Evolutionary conservation across 495 filamentous ascomycete genomes (phyloP), one percentile per base, ranked within the genome.

Genomic region (Hypoxylon fuscum): DNA sequence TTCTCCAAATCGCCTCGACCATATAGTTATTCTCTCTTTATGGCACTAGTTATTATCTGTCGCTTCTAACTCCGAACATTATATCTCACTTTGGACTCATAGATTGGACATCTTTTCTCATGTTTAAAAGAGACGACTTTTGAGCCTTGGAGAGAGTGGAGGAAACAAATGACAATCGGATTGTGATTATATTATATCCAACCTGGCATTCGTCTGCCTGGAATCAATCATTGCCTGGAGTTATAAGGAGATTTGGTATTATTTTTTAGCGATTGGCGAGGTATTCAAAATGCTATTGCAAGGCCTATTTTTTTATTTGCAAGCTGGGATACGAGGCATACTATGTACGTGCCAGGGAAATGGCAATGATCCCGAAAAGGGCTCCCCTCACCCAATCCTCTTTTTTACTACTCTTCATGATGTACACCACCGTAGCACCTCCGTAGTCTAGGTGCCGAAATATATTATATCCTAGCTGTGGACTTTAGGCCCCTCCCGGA

Each of bases 211-310:
- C 29, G 53, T 56, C 41, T 57, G 51, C 32, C 14, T 18, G 50
- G 62, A 56, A 55, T 50, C 48, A 32, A 61, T 61, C 62, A 66
- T 66, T 60, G 62, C 56, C 40, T 57, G 62, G 62, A 66, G 62
- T 66, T 66, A 56, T 15, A 12, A 43, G 52, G 62, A 17, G 56
- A 46, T 54, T 18, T n/a, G n/a, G n/a, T n/a, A n/a, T n/a, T n/a
- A n/a, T 41, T 2, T 35, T 47, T 42, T 14, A 54, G 42, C 42
- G 43, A 45, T 3, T 23, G 44, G 57, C 51, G 32, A 56, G 47
- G 56, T 38, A 66, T 59, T 35, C 34, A 65, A 59, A 65, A 65
- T 60, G 46, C 22, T 56, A 50, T 65, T 43, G 51, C 22, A 22
- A 55, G 40, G 35, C 48, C 29, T 15, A 29, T 27, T 27, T 27